Conservation (phyloP, 495 filamentous ascomycete genomes). For the Talaromyces proteolyticus region DNA sequence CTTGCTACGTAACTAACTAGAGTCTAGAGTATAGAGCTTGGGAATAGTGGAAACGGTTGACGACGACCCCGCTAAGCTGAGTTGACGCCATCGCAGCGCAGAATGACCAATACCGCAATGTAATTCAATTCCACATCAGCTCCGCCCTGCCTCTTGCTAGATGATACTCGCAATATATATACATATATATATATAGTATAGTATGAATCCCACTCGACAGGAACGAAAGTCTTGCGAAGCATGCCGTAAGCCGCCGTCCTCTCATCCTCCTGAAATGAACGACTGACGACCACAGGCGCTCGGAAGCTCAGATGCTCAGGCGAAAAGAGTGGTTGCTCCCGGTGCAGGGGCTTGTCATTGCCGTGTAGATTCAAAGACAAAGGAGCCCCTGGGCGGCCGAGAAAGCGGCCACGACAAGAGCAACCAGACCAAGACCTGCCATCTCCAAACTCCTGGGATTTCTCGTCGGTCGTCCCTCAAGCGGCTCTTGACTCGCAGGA, state of each 20-base stretch:
- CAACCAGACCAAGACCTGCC: background rate
- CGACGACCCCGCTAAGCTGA: conserved; percentile 13
- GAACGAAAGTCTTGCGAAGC: conserved; percentile 18
- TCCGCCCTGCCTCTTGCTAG: background rate
- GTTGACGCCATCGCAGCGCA: conserved; percentile 15
- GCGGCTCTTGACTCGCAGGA: background rate
- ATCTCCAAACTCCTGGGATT: background rate
- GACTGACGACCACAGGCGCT: conserved; percentile 7
- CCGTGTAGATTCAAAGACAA: conserved; percentile 21
- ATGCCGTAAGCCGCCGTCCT: conserved; percentile 8
- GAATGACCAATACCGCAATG: conserved; percentile 11
- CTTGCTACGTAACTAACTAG: no score
- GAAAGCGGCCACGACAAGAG: conserved; percentile 14
- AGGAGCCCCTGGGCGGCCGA: conserved; percentile 18
- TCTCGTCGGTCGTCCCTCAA: background rate
- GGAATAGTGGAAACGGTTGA: no score
- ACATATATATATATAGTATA: background rate
- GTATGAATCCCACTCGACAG: conserved; percentile 16
- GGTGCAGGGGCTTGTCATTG: conserved; percentile 12
- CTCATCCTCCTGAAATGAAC: background rate
- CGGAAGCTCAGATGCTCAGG: conserved; percentile 23
- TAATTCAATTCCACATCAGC: background rate
- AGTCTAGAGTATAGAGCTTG: no score
- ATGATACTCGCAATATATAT: background rate
- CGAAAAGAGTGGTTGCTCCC: conserved; percentile 19